Evolutionary conservation across 805 yeast species (phyloP), one percentile per base, ranked within the genome.

Genomic region (Barnettozyma vustinii): DNA sequence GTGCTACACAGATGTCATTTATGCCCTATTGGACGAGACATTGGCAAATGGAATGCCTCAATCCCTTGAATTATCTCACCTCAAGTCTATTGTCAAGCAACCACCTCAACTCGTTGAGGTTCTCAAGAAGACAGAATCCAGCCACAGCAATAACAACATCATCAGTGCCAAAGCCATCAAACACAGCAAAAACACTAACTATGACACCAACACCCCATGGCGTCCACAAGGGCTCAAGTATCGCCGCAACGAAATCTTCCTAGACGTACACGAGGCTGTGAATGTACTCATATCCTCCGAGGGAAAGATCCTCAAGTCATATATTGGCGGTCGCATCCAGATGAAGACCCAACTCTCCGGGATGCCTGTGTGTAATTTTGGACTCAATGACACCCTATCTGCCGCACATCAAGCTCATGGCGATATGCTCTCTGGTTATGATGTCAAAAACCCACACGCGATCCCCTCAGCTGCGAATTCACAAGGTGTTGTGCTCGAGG

Each of bases 291-390:
- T 88, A 62, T 78, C 83, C 8, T 73, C 83, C 8, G 76, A 79
- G 48, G 87, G 88, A 1, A 75, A 80, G 18, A 72, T 85, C 1
- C 67, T 87, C 27, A 75, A 85, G 49, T 76, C 90, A 0, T 83
- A 80, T 58, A 87, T 90, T 21, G 87, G 84, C 54, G 97, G 97
- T 5, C 70, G 76, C 10, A 80, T 91, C 42, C 72, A 76, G 45
- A 75, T 88, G 75, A 81, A 83, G 44, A 72, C 92, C 0, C 87
- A 81, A 40, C 66, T 91, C 12, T 75, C 87, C 0, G 97, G 97
- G 4, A 79, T 81, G 77, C 97, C 97, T 0, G 75, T 76, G 21
- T 91, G 97, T 63, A 78, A 81, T 43, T 83, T 91, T 62, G 96
- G 92, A 0, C 72, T 92, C 43, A 80, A 82, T 52, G 90, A 85